phyloP scores from a whole-genome alignment of 768 basidiomycete species.

The Serendipita vermifera region DNA sequence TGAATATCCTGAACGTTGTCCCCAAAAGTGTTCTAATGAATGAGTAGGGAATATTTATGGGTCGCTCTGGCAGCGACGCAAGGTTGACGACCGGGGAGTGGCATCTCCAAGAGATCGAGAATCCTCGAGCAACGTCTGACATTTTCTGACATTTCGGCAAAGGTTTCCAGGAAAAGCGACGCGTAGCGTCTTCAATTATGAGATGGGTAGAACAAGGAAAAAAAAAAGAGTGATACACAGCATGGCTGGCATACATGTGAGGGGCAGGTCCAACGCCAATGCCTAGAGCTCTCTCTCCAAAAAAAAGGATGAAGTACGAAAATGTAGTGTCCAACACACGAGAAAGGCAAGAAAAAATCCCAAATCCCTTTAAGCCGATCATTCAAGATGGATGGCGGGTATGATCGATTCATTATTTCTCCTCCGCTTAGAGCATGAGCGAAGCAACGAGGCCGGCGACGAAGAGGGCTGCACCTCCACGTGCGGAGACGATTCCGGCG shows the following conservation, averaged over 20 bases:
- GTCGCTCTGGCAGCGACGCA: too few relatives aligned
- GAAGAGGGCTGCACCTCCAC: neutral
- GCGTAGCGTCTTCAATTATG: neutral
- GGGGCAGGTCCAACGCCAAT: constrained; percentile 1
- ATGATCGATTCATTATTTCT: too few relatives aligned
- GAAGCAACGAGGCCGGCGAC: neutral
- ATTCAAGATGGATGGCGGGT: neutral
- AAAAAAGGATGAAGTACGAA: neutral
- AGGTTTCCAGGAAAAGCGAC: too few relatives aligned
- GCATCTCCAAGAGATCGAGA: too few relatives aligned
- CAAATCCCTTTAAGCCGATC: neutral
- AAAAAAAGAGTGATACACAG: constrained; percentile 7
- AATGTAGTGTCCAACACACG: neutral
- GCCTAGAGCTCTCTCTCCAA: neutral
- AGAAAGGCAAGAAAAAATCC: neutral
- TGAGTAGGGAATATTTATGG: too few relatives aligned
- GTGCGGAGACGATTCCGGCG: neutral
- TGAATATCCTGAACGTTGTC: too few relatives aligned
- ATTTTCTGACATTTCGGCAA: too few relatives aligned
- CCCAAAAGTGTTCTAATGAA: too few relatives aligned
- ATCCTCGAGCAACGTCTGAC: too few relatives aligned
- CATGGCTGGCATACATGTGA: neutral
- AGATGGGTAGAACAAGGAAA: neutral
- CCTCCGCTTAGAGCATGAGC: neutral
- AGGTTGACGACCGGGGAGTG: too few relatives aligned